Base-by-base conservation (phyloP, 2,329 filamentous ascomycete genomes). In the Colletotrichum coccodes region DNA sequence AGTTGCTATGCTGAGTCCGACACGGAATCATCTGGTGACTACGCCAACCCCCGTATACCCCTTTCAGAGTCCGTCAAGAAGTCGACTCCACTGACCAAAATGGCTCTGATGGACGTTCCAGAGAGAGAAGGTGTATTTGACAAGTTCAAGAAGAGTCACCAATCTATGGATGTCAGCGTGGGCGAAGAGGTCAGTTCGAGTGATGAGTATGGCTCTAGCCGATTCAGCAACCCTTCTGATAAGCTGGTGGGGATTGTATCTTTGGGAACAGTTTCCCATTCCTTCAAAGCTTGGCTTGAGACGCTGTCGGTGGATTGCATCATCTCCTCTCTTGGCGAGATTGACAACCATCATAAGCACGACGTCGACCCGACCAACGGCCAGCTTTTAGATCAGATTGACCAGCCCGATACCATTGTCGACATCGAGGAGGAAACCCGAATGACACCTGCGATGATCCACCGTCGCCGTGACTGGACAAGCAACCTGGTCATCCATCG, bases 321-420 rank as follows among this genome's bases (percentile, higher is more conserved):
- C 11, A 46, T 26, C 21, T 61, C 36, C 16, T 60, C 47, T n/a
- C 59, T 38, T 16, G 6, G 14, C 38, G n/a, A 64, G 68, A 70
- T 67, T 64, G 54, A 68, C 38, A 62, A 71, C 58, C 71, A 74
- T 68, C 72, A 65, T 49, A 26, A 64, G 2, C 74, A 74, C 26
- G 83, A 83, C 21, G 73, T 86, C 3, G 72, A 86, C 56, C 75
- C 83, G 0, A 23, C 50, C 1, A 80, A 75, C 0, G 83, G 83
- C 4, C 9, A 60, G 4, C 70, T 84, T 5, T 36, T 83, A 18
- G 47, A 72, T 0, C 79, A 79, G 0, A 44, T 83, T 1, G 38
- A 73, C 0, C 76, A 81, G 12, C 79, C 81, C 1, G 70, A 75
- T 0, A 79, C 79, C 2, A 57, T 76, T 4, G 71, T 68, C 5